Evolutionary conservation across 257 asterid genomes (phyloP).

Genomic region (Penstemon davidsonii): DNA sequence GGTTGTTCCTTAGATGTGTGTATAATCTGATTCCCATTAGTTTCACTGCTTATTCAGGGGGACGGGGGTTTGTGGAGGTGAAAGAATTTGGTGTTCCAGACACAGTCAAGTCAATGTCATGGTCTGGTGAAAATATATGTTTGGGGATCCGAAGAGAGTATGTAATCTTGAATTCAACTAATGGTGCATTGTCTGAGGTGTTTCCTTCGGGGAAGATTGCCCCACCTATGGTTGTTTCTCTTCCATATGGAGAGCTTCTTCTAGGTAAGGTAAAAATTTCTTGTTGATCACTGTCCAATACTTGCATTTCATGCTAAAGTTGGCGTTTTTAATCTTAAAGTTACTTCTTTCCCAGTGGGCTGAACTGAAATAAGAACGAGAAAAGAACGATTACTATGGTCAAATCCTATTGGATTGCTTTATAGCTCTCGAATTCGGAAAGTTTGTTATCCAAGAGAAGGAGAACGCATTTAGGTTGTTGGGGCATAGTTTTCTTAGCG

Average conservation of each 20-base stretch:
- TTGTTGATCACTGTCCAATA: too few relatives aligned
- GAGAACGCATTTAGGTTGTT: too few relatives aligned
- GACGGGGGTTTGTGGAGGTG: conserved; percentile 93
- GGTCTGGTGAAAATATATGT: conserved; percentile 98
- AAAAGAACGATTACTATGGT: too few relatives aligned
- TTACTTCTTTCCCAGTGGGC: too few relatives aligned
- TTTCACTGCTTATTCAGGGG: conserved; percentile 55
- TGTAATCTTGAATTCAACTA: conserved; percentile 69
- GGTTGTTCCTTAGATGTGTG: background rate
- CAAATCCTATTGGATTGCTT: too few relatives aligned
- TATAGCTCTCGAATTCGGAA: too few relatives aligned
- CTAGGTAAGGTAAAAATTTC: conserved; percentile 69
- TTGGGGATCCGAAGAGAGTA: conserved; percentile 86
- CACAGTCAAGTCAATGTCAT: conserved; percentile 83
- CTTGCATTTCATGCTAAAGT: too few relatives aligned
- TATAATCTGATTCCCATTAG: background rate
- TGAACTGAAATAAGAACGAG: too few relatives aligned
- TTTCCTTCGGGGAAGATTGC: conserved; percentile 95
- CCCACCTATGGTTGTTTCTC: conserved; percentile 86
- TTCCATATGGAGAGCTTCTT: conserved; percentile 92
- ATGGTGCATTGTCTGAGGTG: conserved; percentile 86
- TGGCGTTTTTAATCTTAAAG: too few relatives aligned
- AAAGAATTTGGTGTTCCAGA: conserved; percentile 93
- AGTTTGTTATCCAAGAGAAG: too few relatives aligned
- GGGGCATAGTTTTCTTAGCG: too few relatives aligned